phyloP scores from a whole-genome alignment of 1,284 basidiomycete genomes.

The Hypsizygus ulmarius region DNA sequence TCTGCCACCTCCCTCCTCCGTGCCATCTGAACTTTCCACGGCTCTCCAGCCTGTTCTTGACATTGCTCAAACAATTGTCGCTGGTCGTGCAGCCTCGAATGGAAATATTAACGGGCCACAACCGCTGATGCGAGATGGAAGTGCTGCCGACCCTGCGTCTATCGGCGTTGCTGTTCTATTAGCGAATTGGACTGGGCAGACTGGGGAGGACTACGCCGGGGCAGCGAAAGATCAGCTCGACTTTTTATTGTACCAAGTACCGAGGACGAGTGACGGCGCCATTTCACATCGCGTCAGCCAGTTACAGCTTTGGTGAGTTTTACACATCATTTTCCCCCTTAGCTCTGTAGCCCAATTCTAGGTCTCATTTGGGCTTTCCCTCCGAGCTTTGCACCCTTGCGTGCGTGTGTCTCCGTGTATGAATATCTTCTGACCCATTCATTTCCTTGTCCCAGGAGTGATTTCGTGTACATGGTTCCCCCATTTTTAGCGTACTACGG shows the following conservation, averaged over 20 bases:
- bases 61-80: conserved; percentile 57
- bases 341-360: background rate
- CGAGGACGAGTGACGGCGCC: conserved; percentile 71
- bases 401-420: background rate
- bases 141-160: conserved; percentile 80
- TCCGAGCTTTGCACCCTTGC: background rate
- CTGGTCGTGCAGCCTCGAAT: conserved; percentile 40
- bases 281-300: conserved; percentile 73
- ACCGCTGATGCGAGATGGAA: conserved; percentile 52
- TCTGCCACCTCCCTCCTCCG: conserved; percentile 39
- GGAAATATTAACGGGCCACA: conserved; percentile 43
- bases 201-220: conserved; percentile 54
- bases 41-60: conserved; percentile 52
- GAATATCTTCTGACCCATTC: background rate
- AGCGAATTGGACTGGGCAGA: conserved; percentile 67
- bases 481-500: conserved; percentile 93
- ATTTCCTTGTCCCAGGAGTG: conserved; percentile 49
- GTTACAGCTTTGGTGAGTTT: conserved; percentile 66
- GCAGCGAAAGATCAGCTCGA: conserved; percentile 73
- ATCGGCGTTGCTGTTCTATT: conserved; percentile 79
- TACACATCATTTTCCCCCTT: conserved; percentile 1
- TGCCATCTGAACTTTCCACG: conserved; percentile 34
- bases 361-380: background rate
- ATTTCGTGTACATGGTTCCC: conserved; percentile 86
- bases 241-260: conserved; percentile 65